Conservation (phyloP, 1,284 basidiomycete genomes). For the Trametes versicolor region DNA sequence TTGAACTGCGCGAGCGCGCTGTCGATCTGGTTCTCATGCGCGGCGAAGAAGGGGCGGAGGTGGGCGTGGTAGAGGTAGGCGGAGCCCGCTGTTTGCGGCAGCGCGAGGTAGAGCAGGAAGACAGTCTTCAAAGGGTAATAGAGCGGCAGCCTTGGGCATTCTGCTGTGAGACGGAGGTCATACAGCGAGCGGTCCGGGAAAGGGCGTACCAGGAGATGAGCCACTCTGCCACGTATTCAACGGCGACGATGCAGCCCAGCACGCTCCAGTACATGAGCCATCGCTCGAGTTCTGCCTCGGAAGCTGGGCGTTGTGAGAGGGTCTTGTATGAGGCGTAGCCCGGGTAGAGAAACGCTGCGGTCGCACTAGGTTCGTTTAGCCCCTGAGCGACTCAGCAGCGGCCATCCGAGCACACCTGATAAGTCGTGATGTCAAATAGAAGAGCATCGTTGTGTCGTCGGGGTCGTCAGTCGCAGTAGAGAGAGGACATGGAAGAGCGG, state of each 20-base stretch:
- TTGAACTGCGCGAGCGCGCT: constrained; percentile 71
- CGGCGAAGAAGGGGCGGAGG: constrained; percentile 81
- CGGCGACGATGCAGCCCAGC: constrained; percentile 76
- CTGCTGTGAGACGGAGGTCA: constrained; percentile 13
- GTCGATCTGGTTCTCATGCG: constrained; percentile 86
- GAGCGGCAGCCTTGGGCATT: constrained; percentile 78
- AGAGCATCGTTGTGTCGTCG: constrained; percentile 37
- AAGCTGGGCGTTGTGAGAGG: constrained; percentile 80
- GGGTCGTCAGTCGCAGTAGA: constrained; percentile 13
- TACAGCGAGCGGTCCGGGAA: background rate
- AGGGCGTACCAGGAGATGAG: constrained; percentile 75
- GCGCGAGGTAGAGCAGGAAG: constrained; percentile 87
- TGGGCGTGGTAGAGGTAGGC: constrained; percentile 82
- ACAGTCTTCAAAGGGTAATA: constrained; percentile 88
- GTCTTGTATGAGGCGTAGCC: constrained; percentile 90
- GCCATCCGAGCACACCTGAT: constrained; percentile 31
- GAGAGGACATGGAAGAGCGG: constrained; percentile 25
- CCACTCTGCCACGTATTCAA: constrained; percentile 87
- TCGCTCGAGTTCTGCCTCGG: constrained; percentile 81
- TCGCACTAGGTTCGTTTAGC: constrained; percentile 55
- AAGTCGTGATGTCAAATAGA: constrained; percentile 44
- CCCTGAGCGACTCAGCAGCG: constrained; percentile 11
- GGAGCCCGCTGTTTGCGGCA: constrained; percentile 90
- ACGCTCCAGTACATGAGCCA: constrained; percentile 95
- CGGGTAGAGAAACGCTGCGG: constrained; percentile 81